Percentiles rank a stretch among this genome's conserved stretches.
These are phyloP conservation scores for Fusarium sp. DNA, from an alignment of 2,329 filamentous ascomycete species.

Conservation along the genomic window DNA sequence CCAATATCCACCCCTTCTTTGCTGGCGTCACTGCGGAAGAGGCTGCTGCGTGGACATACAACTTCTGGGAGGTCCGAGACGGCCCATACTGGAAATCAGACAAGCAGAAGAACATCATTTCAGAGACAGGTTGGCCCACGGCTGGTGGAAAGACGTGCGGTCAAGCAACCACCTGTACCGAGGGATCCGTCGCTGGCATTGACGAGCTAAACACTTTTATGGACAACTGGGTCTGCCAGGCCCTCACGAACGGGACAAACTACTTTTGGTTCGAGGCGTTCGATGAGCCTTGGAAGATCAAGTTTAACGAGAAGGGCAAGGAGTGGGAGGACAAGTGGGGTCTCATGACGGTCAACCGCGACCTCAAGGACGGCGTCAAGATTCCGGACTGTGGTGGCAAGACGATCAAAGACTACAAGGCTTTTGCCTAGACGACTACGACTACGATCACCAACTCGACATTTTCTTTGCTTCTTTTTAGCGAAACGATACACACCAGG, in stretches of 20 bases:
- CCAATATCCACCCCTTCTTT: constrained; percentile 97
- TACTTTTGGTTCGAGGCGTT: constrained; percentile 99
- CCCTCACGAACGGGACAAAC: constrained; percentile 83
- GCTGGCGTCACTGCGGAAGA: constrained; percentile 76
- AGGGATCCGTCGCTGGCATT: constrained; percentile 82
- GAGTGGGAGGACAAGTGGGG: constrained; percentile 98
- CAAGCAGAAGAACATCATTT: constrained; percentile 79
- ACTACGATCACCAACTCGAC: neutral
- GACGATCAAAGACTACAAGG: constrained; percentile 59
- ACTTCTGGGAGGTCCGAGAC: constrained; percentile 82
- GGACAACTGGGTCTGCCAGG: constrained; percentile 84
- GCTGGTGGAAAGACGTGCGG: constrained; percentile 85
- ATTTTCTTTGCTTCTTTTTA: neutral
- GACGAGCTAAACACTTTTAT: constrained; percentile 88
- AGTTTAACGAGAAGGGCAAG: constrained; percentile 75
- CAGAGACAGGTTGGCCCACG: constrained; percentile 92
- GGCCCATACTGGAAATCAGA: constrained; percentile 73
- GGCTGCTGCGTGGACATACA: constrained; percentile 84
- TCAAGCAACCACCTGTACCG: constrained; percentile 63
- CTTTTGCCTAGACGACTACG: constrained; percentile 21
- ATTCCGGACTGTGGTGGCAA: constrained; percentile 90
- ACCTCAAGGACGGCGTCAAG: constrained; percentile 83
- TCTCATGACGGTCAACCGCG: constrained; percentile 85
- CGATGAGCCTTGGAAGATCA: constrained; percentile 94
- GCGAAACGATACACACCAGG: constrained; percentile 8